Evolutionary conservation across 305 asterid species (phyloP).

Genomic region (Caryopteris hybrid): DNA sequence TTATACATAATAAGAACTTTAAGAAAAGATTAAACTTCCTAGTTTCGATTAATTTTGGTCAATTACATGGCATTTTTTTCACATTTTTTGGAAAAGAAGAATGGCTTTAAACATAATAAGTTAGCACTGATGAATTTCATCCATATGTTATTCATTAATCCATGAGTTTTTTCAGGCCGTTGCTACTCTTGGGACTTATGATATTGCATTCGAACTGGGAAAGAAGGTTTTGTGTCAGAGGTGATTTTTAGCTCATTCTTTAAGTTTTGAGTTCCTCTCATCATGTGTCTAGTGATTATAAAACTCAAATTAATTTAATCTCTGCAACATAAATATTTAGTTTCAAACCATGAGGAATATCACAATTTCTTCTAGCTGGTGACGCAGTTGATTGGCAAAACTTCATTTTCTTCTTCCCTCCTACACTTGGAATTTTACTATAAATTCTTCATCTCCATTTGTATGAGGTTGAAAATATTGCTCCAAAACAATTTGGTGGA

Average conservation of each 20-base stretch:
- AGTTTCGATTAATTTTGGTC: neutral
- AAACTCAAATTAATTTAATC: no score
- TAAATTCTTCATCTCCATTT: neutral
- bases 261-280: neutral
- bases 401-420: neutral
- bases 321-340: neutral
- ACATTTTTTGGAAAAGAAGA: neutral
- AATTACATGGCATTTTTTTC: neutral
- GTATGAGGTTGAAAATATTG: neutral
- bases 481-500: neutral
- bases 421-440: neutral
- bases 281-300: neutral
- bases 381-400: conserved; percentile 2
- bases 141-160: conserved; percentile 11
- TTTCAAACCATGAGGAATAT: neutral
- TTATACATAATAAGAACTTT: neutral
- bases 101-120: neutral
- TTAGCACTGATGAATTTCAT: conserved; percentile 11
- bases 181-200: conserved; percentile 87
- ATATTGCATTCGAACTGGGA: conserved; percentile 80
- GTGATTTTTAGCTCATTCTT: conserved; percentile 35
- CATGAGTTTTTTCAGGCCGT: conserved; percentile 57
- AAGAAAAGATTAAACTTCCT: neutral
- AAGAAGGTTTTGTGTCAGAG: conserved; percentile 88
- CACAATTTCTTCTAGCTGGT: neutral